Percentiles rank a stretch among this genome's conserved stretches.
phyloP scores from a whole-genome alignment of 768 basidiomycete genomes.

The Hypsizygus marmoreus region DNA sequence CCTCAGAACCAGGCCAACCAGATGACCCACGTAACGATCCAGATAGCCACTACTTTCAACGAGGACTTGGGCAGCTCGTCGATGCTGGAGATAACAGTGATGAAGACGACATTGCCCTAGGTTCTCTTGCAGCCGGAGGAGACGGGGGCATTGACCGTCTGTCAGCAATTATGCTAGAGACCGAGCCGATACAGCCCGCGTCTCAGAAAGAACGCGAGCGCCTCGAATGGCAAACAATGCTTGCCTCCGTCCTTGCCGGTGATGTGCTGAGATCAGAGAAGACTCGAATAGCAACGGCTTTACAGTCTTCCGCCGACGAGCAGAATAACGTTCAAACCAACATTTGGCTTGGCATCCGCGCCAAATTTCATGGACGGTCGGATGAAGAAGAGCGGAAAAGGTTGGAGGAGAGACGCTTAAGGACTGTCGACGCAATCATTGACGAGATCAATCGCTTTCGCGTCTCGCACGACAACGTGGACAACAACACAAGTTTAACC shows the following conservation, averaged over 20 bases:
- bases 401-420: constrained; percentile 81
- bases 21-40: constrained; percentile 79
- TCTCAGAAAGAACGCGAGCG: constrained; percentile 78
- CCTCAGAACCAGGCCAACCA: constrained; percentile 53
- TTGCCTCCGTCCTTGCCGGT: constrained; percentile 89
- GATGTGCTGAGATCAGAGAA: constrained; percentile 96
- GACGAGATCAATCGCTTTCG: constrained; percentile 82
- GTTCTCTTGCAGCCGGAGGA: constrained; percentile 40
- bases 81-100: constrained; percentile 75
- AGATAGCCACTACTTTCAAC: constrained; percentile 81
- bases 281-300: constrained; percentile 82
- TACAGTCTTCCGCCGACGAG: constrained; percentile 70
- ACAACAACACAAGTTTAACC: constrained; percentile 35
- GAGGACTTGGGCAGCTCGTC: constrained; percentile 65
- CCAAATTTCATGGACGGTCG: constrained; percentile 77
- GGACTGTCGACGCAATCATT: constrained; percentile 79
- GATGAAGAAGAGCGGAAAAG: constrained; percentile 81
- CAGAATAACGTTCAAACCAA: constrained; percentile 66
- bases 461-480: constrained; percentile 41
- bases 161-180: constrained; percentile 55
- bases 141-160: constrained; percentile 51
- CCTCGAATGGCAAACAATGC: constrained; percentile 94
- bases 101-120: constrained; percentile 63
- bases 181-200: constrained; percentile 65
- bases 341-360: constrained; percentile 90